These are phyloP conservation scores for Chionographis japonica DNA, from an alignment of 106 monocot species.

Conservation along the genomic window DNA sequence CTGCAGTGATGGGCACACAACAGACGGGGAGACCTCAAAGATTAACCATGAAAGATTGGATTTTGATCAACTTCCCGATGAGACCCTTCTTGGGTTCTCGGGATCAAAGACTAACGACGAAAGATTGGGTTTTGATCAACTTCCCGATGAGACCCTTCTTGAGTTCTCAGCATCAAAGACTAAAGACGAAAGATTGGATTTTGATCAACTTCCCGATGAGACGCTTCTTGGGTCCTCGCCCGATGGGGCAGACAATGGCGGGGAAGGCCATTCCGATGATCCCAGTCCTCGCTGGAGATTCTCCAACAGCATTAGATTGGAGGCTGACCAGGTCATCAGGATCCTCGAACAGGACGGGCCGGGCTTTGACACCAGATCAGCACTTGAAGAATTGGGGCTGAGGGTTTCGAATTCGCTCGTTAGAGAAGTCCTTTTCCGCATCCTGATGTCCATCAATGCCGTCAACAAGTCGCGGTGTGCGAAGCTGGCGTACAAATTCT, in stretches of 20 bases:
- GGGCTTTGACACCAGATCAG: slow-evolving; percentile 46
- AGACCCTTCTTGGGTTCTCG: background rate
- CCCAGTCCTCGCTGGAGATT: slow-evolving; percentile 18
- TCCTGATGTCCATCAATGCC: slow-evolving; percentile 36
- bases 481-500: slow-evolving; percentile 75
- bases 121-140: slow-evolving; percentile 21
- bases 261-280: background rate
- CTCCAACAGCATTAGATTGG: slow-evolving; percentile 9
- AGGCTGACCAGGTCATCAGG: slow-evolving; percentile 46
- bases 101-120: background rate
- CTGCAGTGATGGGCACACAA: slow-evolving; percentile 5
- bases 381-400: slow-evolving; percentile 48
- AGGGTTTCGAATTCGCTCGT: slow-evolving; percentile 45
- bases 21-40: background rate
- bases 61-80: background rate
- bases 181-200: slow-evolving; percentile 17
- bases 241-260: slow-evolving; percentile 8
- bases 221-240: slow-evolving; percentile 15
- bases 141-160: slow-evolving; percentile 22
- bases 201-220: slow-evolving; percentile 16
- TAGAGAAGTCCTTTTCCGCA: slow-evolving; percentile 60
- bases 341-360: slow-evolving; percentile 70
- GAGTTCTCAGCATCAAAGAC: background rate
- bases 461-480: slow-evolving; percentile 51
- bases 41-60: background rate